Conservation (phyloP, 345 rosid species). For the Heritiera fomes region DNA sequence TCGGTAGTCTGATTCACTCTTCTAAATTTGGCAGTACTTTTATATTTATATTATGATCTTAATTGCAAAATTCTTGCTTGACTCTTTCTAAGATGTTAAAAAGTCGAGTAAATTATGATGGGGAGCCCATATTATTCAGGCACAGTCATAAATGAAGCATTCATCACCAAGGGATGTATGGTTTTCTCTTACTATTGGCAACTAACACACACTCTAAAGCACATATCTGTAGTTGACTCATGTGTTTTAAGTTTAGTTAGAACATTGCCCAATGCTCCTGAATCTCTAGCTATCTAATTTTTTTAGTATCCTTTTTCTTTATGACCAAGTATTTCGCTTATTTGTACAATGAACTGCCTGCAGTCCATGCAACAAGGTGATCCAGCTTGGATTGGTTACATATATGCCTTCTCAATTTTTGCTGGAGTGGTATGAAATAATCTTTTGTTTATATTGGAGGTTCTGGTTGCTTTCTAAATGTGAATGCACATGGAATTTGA, state of each 20-base stretch:
- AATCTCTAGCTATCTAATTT: slow-evolving; percentile 7
- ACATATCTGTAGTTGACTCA: background rate
- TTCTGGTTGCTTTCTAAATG: background rate
- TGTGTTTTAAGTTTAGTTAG: background rate
- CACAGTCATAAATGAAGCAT: background rate
- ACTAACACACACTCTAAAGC: background rate
- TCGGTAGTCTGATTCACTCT: background rate
- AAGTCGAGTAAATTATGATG: background rate
- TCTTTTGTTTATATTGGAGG: slow-evolving; percentile 15
- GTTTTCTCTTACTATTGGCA: background rate
- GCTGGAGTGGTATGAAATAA: slow-evolving; percentile 86
- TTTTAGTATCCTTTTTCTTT: background rate
- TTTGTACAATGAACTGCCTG: slow-evolving; percentile 33
- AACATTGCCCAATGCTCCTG: background rate
- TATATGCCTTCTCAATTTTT: slow-evolving; percentile 88
- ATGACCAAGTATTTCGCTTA: slow-evolving; percentile 5
- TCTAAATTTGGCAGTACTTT: background rate
- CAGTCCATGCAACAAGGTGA: slow-evolving; percentile 98
- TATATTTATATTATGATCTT: background rate
- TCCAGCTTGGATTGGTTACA: slow-evolving; percentile 92
- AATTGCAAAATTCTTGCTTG: background rate
- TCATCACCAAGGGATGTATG: background rate
- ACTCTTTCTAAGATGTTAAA: background rate
- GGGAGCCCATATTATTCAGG: slow-evolving; percentile 4
- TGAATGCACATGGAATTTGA: slow-evolving; percentile 18